These are phyloP conservation scores for Fusarium lateritium DNA, from an alignment of 2,329 filamentous ascomycete genomes.

Conservation along the genomic window DNA sequence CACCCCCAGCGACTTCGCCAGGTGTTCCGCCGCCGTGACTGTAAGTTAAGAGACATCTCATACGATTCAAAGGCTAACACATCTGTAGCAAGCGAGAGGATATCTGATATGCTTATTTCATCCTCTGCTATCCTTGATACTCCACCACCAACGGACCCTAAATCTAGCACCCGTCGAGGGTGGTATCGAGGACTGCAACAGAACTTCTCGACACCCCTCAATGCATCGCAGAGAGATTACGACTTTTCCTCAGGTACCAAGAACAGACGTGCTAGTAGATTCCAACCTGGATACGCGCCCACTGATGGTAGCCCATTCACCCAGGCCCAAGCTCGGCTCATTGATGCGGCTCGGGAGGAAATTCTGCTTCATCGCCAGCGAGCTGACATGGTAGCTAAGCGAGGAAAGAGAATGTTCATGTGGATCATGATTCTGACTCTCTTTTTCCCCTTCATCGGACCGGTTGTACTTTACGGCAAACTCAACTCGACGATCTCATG, in stretches of 20 bases:
- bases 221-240: constrained; percentile 38
- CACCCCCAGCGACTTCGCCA: constrained; percentile 20
- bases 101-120: constrained; percentile 44
- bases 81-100: constrained; percentile 39
- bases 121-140: constrained; percentile 48
- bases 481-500: constrained; percentile 64
- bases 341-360: constrained; percentile 51
- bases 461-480: constrained; percentile 61
- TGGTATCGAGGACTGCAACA: constrained; percentile 32
- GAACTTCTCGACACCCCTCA: constrained; percentile 18
- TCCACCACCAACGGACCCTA: constrained; percentile 24
- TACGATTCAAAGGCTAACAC: constrained; percentile 9
- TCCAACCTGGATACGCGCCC: constrained; percentile 12
- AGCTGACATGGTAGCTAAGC: constrained; percentile 48
- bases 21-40: constrained; percentile 30
- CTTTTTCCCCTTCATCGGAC: constrained; percentile 63
- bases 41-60: constrained; percentile 25
- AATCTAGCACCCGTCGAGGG: constrained; percentile 14
- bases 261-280: constrained; percentile 26
- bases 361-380: constrained; percentile 50
- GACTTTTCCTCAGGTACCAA: constrained; percentile 47
- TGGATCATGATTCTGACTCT: constrained; percentile 57
- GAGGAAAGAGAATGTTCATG: constrained; percentile 57
- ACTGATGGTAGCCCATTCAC: constrained; percentile 47
- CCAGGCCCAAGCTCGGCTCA: constrained; percentile 51